phyloP scores from a whole-genome alignment of 768 basidiomycete species.

The Tylopilus subfusipes region DNA sequence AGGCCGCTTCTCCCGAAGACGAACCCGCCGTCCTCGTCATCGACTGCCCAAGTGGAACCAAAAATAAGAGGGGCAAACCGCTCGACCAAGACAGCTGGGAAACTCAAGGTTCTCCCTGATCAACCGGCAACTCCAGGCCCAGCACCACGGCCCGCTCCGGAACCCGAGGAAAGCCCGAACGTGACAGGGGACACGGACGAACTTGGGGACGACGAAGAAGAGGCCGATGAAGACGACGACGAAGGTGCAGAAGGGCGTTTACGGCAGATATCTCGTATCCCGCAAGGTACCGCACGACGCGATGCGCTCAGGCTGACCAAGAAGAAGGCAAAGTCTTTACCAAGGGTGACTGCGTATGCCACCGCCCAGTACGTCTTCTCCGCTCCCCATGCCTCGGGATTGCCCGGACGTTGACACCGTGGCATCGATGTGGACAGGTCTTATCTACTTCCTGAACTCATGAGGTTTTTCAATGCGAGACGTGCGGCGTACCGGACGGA shows the following conservation, averaged over 20 bases:
- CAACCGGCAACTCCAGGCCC: slow-evolving; percentile 56
- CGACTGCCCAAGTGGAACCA: slow-evolving; percentile 33
- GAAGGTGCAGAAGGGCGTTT: slow-evolving; percentile 55
- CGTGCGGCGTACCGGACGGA: slow-evolving; percentile 80
- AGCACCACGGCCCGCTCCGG: slow-evolving; percentile 22
- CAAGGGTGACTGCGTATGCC: slow-evolving; percentile 94
- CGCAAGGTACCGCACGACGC: slow-evolving; percentile 87
- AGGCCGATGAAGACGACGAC: slow-evolving; percentile 46
- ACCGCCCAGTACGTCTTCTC: slow-evolving; percentile 67
- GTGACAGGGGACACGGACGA: slow-evolving; percentile 67
- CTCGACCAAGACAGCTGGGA: slow-evolving; percentile 78
- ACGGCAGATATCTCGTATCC: slow-evolving; percentile 83
- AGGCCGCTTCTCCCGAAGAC: slow-evolving; percentile 33
- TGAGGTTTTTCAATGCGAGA: slow-evolving; percentile 87
- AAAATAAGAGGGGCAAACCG: slow-evolving; percentile 73
- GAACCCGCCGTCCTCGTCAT: slow-evolving; percentile 14
- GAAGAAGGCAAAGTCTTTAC: slow-evolving; percentile 88
- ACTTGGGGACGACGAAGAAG: slow-evolving; percentile 60
- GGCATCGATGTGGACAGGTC: slow-evolving; percentile 47
- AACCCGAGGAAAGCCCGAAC: slow-evolving; percentile 43
- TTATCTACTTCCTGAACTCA: slow-evolving; percentile 81
- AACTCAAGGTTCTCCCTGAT: slow-evolving; percentile 85
- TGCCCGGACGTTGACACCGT: neutral
- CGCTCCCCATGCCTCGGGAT: neutral
- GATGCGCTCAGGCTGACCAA: slow-evolving; percentile 90